A percentile compares a stretch with the other conserved stretches of the same genome.
These are phyloP conservation scores for Blastocystis sp. DNA, from an alignment of 352 stramenopile genomes.

Conservation along the genomic window DNA sequence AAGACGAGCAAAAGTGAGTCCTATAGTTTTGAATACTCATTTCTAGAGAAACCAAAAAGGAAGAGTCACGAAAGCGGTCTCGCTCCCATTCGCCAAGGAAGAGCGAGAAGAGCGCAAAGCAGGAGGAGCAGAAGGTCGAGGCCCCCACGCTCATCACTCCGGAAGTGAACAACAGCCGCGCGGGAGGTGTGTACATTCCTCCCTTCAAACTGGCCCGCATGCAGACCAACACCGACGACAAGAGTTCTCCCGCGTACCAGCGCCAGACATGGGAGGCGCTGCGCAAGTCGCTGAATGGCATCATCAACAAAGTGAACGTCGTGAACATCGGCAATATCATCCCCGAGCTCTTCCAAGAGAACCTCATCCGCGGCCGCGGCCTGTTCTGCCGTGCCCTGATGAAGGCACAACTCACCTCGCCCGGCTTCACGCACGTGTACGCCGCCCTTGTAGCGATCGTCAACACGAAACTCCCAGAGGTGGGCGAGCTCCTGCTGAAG, in stretches of 20 bases:
- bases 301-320: constrained; percentile 92
- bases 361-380: constrained; percentile 90
- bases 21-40: not conserved
- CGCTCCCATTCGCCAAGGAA: not conserved
- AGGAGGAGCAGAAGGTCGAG: not conserved
- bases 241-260: constrained; percentile 80
- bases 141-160: constrained; percentile 39
- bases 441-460: constrained; percentile 92
- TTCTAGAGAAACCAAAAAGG: not conserved
- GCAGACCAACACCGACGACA: constrained; percentile 72
- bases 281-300: constrained; percentile 92
- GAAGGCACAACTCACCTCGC: constrained; percentile 90
- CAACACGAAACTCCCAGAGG: constrained; percentile 97
- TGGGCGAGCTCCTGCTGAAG: constrained; percentile 88
- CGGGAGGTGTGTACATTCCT: constrained; percentile 85
- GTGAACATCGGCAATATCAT: constrained; percentile 70
- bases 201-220: constrained; percentile 85
- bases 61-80: not conserved
- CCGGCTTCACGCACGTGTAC: constrained; percentile 92
- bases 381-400: constrained; percentile 88
- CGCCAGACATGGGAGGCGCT: constrained; percentile 89
- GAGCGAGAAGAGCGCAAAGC: not conserved
- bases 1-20: not conserved
- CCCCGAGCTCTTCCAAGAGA: constrained; percentile 89
- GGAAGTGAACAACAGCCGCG: constrained; percentile 74